Conservation (phyloP, 2,329 filamentous ascomycete genomes). For the Ilyonectria robusta region DNA sequence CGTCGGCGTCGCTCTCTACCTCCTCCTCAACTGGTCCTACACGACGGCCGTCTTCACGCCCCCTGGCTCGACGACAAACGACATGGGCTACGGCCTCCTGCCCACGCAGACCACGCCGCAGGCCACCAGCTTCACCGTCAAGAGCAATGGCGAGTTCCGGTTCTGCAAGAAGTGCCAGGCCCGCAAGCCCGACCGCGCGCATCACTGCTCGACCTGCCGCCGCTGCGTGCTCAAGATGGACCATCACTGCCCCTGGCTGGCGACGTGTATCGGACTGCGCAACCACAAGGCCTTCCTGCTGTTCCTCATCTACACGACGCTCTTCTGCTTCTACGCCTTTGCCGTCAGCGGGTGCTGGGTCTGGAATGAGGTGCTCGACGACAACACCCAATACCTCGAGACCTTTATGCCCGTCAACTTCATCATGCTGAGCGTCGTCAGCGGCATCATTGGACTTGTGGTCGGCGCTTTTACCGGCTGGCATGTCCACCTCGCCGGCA, state of each 20-base stretch:
- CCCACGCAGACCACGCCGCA: constrained; percentile 75
- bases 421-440: constrained; percentile 87
- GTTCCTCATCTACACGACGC: constrained; percentile 89
- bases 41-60: constrained; percentile 93
- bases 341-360: constrained; percentile 85
- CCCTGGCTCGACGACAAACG: constrained; percentile 79
- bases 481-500: constrained; percentile 86
- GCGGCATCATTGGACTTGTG: constrained; percentile 92
- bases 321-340: constrained; percentile 89
- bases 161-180: constrained; percentile 99
- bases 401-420: constrained; percentile 90
- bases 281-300: constrained; percentile 98
- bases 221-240: constrained; percentile 99
- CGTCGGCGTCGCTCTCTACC: constrained; percentile 79
- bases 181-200: constrained; percentile 93
- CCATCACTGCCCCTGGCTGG: constrained; percentile 98
- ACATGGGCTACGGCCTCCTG: constrained; percentile 82
- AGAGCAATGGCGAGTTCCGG: constrained; percentile 86
- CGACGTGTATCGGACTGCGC: constrained; percentile 91
- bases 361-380: constrained; percentile 83
- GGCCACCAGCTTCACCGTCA: constrained; percentile 89
- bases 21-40: constrained; percentile 89
- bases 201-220: constrained; percentile 96
- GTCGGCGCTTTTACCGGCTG: constrained; percentile 90
- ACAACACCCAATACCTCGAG: constrained; percentile 78